A percentile compares a stretch with the other conserved stretches of the same genome.
phyloP scores from a whole-genome alignment of 306 rosid genomes.

The Cicer pinnatifidum region DNA sequence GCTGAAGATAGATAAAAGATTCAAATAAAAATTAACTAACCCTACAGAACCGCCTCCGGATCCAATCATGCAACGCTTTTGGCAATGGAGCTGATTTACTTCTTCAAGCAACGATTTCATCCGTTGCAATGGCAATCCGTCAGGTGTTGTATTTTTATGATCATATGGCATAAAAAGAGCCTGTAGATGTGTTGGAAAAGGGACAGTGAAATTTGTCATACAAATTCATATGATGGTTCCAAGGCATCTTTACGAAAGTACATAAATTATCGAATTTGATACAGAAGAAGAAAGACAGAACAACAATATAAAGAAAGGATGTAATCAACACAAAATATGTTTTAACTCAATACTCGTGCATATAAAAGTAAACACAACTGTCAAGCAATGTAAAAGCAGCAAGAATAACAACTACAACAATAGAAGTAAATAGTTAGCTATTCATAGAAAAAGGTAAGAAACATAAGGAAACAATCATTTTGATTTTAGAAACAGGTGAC shows the following conservation, averaged over 20 bases:
- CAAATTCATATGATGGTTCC: conserved; percentile 23
- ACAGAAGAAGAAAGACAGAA: conserved; percentile 12
- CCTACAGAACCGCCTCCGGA: conserved; percentile 99
- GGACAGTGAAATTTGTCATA: conserved; percentile 24
- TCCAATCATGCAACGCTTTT: conserved; percentile 79
- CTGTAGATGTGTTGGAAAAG: conserved; percentile 49
- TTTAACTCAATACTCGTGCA: background rate
- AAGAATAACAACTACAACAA: conserved; percentile 24
- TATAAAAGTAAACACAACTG: conserved; percentile 6
- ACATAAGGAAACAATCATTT: conserved; percentile 18
- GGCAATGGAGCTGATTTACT: conserved; percentile 78
- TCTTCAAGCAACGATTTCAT: conserved; percentile 87
- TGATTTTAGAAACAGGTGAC: conserved; percentile 17
- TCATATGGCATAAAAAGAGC: conserved; percentile 99
- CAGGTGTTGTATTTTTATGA: conserved; percentile 90
- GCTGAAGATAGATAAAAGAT: conserved; percentile 41
- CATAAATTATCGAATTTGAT: conserved; percentile 19
- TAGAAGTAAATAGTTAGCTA: background rate
- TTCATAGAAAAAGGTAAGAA: conserved; percentile 22
- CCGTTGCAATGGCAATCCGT: conserved; percentile 63
- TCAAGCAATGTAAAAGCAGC: conserved; percentile 15
- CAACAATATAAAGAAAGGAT: background rate
- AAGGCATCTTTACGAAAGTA: conserved; percentile 14
- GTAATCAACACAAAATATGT: background rate
- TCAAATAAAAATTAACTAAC: conserved; percentile 58